Percentiles rank a stretch among this genome's conserved stretches.
Evolutionary conservation across 2,329 filamentous ascomycete genomes (phyloP).

Genomic region (Alternaria ventricosa): DNA sequence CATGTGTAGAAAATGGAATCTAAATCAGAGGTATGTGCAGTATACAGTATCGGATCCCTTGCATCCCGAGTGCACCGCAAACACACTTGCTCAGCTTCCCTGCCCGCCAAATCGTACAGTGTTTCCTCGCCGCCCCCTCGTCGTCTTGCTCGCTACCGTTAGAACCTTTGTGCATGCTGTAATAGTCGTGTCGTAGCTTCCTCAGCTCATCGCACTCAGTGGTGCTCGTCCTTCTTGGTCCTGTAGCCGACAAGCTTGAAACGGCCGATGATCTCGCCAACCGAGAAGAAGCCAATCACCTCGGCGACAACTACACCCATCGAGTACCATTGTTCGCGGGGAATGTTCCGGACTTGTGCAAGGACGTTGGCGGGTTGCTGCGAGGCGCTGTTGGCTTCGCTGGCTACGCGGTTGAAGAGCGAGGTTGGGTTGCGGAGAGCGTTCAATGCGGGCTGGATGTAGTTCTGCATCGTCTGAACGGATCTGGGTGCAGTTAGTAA

Average conservation of each 20-base stretch:
- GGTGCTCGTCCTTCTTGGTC: conserved; percentile 42
- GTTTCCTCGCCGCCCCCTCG: conserved; percentile 6
- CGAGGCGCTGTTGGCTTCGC: conserved; percentile 48
- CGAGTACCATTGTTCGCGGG: conserved; percentile 71
- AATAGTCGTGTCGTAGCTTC: conserved; percentile 12
- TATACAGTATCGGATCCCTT: conserved; percentile 42
- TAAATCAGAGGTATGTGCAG: conserved; percentile 50
- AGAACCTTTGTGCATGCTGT: conserved; percentile 6
- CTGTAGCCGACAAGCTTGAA: conserved; percentile 93
- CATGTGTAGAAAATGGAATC: conserved; percentile 42
- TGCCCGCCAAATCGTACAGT: conserved; percentile 30
- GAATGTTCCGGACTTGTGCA: conserved; percentile 71
- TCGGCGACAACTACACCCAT: conserved; percentile 83
- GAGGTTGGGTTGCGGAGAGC: conserved; percentile 71
- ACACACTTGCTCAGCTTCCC: conserved; percentile 22
- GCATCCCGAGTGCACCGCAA: conserved; percentile 28
- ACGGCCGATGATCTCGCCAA: conserved; percentile 95
- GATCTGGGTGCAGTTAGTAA: conserved; percentile 62
- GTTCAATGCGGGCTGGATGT: conserved; percentile 78
- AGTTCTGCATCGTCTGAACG: conserved; percentile 81
- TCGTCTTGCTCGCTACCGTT: neutral
- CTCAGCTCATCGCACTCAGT: conserved; percentile 28
- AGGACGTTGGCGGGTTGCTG: conserved; percentile 63
- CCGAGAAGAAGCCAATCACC: conserved; percentile 93
- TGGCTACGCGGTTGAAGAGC: conserved; percentile 59